Evolutionary conservation across 1,284 basidiomycete genomes (phyloP).

Genomic region (Apiotrichum domesticum): DNA sequence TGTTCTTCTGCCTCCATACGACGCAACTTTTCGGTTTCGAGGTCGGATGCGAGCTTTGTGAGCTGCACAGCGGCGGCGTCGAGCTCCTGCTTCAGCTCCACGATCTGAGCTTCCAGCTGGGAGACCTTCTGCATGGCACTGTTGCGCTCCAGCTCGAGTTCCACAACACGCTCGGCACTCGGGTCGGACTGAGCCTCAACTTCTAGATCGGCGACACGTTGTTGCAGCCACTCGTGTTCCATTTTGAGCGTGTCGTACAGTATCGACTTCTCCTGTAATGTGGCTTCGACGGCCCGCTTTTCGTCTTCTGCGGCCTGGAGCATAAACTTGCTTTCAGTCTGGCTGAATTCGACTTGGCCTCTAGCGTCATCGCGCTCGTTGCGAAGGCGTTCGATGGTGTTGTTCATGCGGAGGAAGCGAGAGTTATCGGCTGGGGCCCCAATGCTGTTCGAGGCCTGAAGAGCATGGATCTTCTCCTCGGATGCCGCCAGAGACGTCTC

Average conservation of each 20-base stretch:
- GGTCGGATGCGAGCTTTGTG: not conserved
- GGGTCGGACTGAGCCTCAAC: not conserved
- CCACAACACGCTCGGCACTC: not conserved
- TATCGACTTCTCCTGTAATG: not conserved
- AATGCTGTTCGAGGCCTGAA: not conserved
- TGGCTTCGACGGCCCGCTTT: not conserved
- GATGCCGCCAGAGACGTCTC: not conserved
- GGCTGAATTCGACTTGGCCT: slow-evolving; percentile 8
- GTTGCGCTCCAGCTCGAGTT: slow-evolving; percentile 6
- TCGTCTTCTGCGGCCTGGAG: not conserved
- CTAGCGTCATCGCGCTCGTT: slow-evolving; percentile 12
- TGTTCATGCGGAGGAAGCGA: slow-evolving; percentile 4
- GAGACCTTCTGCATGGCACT: not conserved
- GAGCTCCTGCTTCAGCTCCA: not conserved
- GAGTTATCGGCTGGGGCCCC: not conserved
- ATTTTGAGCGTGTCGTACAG: not conserved
- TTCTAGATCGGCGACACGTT: not conserved
- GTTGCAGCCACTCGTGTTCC: not conserved
- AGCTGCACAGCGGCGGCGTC: not conserved
- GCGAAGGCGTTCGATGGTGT: slow-evolving; percentile 14
- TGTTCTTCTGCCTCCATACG: not conserved
- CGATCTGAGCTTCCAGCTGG: slow-evolving; percentile 6
- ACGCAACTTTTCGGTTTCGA: slow-evolving; percentile 1
- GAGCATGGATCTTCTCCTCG: not conserved
- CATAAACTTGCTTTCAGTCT: slow-evolving; percentile 8